Evolutionary conservation across 2,329 filamentous ascomycete genomes (phyloP).

Genomic region (Colletotrichum graminicola): DNA sequence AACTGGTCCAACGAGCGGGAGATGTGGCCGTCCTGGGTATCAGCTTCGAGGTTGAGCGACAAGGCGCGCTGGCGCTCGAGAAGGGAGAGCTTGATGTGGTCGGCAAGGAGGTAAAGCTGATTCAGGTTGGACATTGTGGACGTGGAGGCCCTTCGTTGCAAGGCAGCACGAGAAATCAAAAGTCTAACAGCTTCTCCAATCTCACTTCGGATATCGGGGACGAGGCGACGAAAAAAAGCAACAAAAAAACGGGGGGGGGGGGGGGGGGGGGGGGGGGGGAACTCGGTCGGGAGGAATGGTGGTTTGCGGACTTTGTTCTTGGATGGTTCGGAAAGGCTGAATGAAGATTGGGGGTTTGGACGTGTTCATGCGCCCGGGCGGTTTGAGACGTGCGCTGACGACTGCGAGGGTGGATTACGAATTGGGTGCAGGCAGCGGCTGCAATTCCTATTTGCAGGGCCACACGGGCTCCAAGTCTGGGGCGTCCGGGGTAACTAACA

Average conservation of each 20-base stretch:
- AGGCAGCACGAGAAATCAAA: neutral
- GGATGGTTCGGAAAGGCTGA: slow-evolving; percentile 26
- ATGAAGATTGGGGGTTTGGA: slow-evolving; percentile 31
- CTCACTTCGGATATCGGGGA: neutral
- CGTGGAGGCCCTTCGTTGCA: neutral
- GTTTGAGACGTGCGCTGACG: slow-evolving; percentile 36
- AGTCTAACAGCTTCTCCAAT: neutral
- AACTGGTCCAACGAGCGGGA: slow-evolving; percentile 89
- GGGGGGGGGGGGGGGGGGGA: too few relatives aligned
- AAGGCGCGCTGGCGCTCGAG: slow-evolving; percentile 91
- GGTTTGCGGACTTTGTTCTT: slow-evolving; percentile 17
- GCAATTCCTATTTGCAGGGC: slow-evolving; percentile 20
- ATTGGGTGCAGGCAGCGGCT: slow-evolving; percentile 19
- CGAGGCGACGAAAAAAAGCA: neutral
- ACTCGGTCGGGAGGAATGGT: slow-evolving; percentile 1
- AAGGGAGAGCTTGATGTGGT: slow-evolving; percentile 96
- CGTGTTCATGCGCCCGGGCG: slow-evolving; percentile 37
- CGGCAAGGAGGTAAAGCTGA: slow-evolving; percentile 91
- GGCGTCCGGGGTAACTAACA: slow-evolving; percentile 22
- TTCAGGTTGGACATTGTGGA: slow-evolving; percentile 68
- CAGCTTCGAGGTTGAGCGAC: slow-evolving; percentile 81
- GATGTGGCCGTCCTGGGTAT: slow-evolving; percentile 89
- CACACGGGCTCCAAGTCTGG: neutral
- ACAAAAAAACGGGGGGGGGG: too few relatives aligned
- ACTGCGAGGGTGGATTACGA: slow-evolving; percentile 24